These are phyloP conservation scores for Suillus decipiens DNA, from an alignment of 768 basidiomycete genomes.

Conservation along the genomic window DNA sequence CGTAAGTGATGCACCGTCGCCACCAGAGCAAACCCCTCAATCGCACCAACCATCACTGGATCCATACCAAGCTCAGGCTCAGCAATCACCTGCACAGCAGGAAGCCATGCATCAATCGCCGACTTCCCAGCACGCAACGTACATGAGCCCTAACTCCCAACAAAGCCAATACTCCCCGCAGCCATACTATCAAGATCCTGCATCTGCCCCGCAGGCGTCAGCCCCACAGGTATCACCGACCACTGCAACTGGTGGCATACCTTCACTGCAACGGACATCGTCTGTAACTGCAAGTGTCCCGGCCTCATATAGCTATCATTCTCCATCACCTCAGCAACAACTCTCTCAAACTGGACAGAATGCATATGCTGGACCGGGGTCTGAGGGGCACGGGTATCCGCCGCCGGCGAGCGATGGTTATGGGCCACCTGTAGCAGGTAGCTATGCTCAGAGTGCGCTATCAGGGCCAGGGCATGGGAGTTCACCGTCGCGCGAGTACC, in stretches of 20 bases:
- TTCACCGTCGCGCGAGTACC: neutral
- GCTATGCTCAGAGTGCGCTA: slow-evolving; percentile 8
- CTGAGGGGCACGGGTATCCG: slow-evolving; percentile 22
- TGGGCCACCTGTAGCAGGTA: slow-evolving; percentile 15
- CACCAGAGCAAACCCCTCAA: slow-evolving; percentile 14
- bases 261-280: neutral
- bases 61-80: slow-evolving; percentile 16
- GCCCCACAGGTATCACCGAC: neutral
- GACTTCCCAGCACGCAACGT: slow-evolving; percentile 15
- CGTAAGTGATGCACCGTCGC: slow-evolving; percentile 48
- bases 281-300: slow-evolving; percentile 5
- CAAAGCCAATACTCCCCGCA: slow-evolving; percentile 21
- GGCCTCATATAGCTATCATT: slow-evolving; percentile 20
- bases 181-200: slow-evolving; percentile 22
- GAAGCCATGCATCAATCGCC: slow-evolving; percentile 17
- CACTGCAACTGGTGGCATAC: neutral
- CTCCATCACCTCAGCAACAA: slow-evolving; percentile 22
- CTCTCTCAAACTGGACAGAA: slow-evolving; percentile 5
- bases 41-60: slow-evolving; percentile 14
- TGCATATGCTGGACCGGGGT: slow-evolving; percentile 14
- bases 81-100: slow-evolving; percentile 20
- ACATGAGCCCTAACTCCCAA: slow-evolving; percentile 12
- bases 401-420: slow-evolving; percentile 17
- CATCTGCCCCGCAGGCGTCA: slow-evolving; percentile 5
- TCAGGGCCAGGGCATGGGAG: slow-evolving; percentile 18